Base-by-base conservation (phyloP, 495 filamentous ascomycete genomes). In the Baudoinia panamericana region DNA sequence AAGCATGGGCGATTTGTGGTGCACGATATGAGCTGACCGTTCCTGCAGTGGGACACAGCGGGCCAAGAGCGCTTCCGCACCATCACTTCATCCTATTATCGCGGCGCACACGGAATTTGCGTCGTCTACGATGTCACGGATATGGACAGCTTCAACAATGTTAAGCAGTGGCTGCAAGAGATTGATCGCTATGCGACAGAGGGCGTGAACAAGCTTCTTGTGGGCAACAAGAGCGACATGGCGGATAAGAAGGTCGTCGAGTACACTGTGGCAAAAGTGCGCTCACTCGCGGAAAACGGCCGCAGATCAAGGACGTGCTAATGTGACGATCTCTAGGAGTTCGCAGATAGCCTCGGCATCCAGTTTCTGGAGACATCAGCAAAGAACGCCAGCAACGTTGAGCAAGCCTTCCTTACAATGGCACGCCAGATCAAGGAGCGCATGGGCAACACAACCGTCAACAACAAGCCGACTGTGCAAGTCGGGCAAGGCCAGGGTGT, bases 141-240 rank as follows among this genome's bases (percentile, higher is more conserved):
- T 61, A 96, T 95, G 92, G 92, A 96, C 65, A 92, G 83, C 30
- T 97, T 96, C 84, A 96, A 96, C 75, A 96, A 96, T 68, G 92
- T 97, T 53, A 95, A 96, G 81, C 92, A 96, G 71, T 97, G 90
- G 90, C 80, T 97, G 43, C 92, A 96, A 61, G 92, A 97, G 68
- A 97, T 97, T 51, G 92, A 97, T 66, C 77, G 92, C 55, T 96
- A 97, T 55, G 90, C 90, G 46, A 96, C 90, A 39, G 90, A 97
- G 64, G 92, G 92, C 54, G 90, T 97, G 54, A 97, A 96, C 73
- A 96, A 96, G 69, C 75, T 97, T 36, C 77, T 97, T 41, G 90
- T 97, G 40, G 90, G 90, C 54, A 97, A 97, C 78, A 97, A 97
- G 79, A 92, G 84, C 63, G 90, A 97, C 82, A 96, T 97, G 84